Evolutionary conservation across 2,329 filamentous ascomycete genomes (phyloP).

Genomic region (Bipolaris gigantea): DNA sequence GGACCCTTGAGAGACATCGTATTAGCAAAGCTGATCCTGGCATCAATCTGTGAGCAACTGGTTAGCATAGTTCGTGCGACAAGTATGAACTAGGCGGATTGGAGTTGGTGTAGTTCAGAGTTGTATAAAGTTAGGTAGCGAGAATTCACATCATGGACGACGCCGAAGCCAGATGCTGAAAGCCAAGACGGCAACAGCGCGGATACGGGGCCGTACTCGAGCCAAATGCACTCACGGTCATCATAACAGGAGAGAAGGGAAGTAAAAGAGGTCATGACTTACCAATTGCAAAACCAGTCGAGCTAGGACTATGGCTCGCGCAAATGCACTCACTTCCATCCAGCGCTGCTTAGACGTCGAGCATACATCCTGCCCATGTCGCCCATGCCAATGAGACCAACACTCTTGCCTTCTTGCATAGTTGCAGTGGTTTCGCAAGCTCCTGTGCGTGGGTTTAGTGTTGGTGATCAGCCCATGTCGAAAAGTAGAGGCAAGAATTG

Average conservation of each 20-base stretch:
- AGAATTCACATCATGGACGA: constrained; percentile 98
- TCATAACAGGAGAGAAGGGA: constrained; percentile 61
- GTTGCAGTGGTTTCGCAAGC: constrained; percentile 34
- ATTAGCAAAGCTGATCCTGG: constrained; percentile 11
- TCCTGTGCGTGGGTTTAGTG: constrained; percentile 25
- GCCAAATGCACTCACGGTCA: constrained; percentile 99
- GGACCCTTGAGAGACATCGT: constrained; percentile 65
- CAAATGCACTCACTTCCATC: constrained; percentile 80
- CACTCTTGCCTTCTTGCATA: constrained; percentile 67
- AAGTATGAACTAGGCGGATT: constrained; percentile 24
- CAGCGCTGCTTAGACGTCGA: constrained; percentile 80
- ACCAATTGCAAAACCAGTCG: constrained; percentile 24
- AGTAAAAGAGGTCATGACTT: constrained; percentile 24
- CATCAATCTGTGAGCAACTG: constrained; percentile 35
- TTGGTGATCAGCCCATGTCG: constrained; percentile 36
- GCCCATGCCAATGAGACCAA: constrained; percentile 98
- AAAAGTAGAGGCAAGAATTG: constrained; percentile 13
- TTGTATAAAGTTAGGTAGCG: constrained; percentile 88
- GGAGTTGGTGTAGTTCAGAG: constrained; percentile 68
- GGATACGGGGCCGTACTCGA: constrained; percentile 81
- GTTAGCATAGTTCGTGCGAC: constrained; percentile 34
- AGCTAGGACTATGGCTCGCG: constrained; percentile 19
- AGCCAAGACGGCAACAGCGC: constrained; percentile 76
- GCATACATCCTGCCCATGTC: constrained; percentile 99
- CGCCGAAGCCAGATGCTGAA: constrained; percentile 57